Evolutionary conservation across 768 basidiomycete genomes (phyloP).

Genomic region (Russula sp.): DNA sequence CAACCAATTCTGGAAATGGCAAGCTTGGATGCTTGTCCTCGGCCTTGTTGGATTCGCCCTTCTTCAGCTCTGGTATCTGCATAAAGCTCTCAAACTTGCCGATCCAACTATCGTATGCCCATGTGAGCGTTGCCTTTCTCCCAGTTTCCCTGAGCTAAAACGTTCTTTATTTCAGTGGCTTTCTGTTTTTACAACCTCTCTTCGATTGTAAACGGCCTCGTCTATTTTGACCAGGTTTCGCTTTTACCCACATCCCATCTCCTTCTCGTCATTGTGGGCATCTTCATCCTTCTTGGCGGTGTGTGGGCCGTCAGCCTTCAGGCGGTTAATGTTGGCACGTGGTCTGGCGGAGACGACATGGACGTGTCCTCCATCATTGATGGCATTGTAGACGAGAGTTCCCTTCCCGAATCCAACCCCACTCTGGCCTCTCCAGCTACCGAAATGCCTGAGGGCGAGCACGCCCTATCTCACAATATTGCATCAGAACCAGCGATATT

Average conservation of each 20-base stretch:
- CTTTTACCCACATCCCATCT: slow-evolving; percentile 65
- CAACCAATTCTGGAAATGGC: slow-evolving; percentile 81
- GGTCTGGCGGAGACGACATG: slow-evolving; percentile 37
- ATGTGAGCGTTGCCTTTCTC: slow-evolving; percentile 39
- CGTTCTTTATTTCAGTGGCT: slow-evolving; percentile 46
- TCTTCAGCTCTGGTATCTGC: slow-evolving; percentile 79
- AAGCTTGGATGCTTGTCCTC: slow-evolving; percentile 74
- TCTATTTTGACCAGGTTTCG: slow-evolving; percentile 84
- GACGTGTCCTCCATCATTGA: slow-evolving; percentile 10
- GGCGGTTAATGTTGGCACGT: slow-evolving; percentile 42
- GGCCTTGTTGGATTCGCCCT: slow-evolving; percentile 70
- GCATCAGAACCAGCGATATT: slow-evolving; percentile 5
- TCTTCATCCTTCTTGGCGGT: slow-evolving; percentile 70
- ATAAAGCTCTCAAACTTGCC: slow-evolving; percentile 72
- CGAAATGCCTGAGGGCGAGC: slow-evolving; percentile 14
- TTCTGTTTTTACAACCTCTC: slow-evolving; percentile 96
- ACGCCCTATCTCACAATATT: not conserved
- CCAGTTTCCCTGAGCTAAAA: not conserved
- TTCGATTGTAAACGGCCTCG: slow-evolving; percentile 82
- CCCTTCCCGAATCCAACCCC: not conserved
- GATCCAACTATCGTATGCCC: slow-evolving; percentile 86
- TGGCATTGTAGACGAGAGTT: not conserved
- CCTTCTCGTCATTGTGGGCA: slow-evolving; percentile 70
- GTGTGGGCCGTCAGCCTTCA: slow-evolving; percentile 88
- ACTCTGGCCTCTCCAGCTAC: not conserved